phyloP scores from a whole-genome alignment of 1,139 yeast species.

The Saccharomycopsis hybrid region DNA sequence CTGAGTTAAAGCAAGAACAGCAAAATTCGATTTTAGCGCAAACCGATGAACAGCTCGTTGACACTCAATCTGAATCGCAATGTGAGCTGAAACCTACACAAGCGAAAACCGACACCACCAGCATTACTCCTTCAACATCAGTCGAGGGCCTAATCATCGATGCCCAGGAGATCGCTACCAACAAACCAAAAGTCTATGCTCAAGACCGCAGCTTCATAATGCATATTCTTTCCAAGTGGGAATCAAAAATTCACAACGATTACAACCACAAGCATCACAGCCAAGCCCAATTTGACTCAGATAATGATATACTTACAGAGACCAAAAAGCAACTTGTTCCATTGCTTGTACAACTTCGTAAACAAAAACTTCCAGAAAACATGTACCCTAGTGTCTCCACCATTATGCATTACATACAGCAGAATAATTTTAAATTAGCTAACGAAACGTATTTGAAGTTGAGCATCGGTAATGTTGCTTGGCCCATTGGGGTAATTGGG shows the following conservation, averaged over 20 bases:
- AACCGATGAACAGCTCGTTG: background rate
- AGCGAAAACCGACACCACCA: background rate
- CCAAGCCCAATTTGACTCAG: background rate
- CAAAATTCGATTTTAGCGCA: background rate
- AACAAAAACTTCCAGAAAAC: conserved; percentile 34
- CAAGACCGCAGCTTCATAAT: conserved; percentile 16
- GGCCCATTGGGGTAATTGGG: conserved; percentile 84
- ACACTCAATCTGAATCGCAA: background rate
- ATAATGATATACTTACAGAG: conserved; percentile 29
- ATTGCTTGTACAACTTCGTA: conserved; percentile 52
- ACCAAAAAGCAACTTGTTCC: conserved; percentile 59
- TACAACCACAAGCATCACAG: background rate
- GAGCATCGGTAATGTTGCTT: conserved; percentile 82
- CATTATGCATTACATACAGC: conserved; percentile 54
- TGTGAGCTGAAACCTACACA: background rate
- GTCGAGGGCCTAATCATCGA: background rate
- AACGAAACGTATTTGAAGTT: conserved; percentile 67
- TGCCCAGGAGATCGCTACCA: conserved; percentile 4
- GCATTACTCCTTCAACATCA: background rate
- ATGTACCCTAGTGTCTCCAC: conserved; percentile 55
- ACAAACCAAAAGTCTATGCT: conserved; percentile 6
- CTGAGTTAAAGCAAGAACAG: background rate
- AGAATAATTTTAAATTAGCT: conserved; percentile 46
- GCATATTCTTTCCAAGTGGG: conserved; percentile 8
- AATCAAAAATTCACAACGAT: background rate